Percentiles rank a stretch among this genome's conserved stretches.
These are phyloP conservation scores for Candida rishiriensis DNA, from an alignment of 805 yeast species.

Conservation along the genomic window DNA sequence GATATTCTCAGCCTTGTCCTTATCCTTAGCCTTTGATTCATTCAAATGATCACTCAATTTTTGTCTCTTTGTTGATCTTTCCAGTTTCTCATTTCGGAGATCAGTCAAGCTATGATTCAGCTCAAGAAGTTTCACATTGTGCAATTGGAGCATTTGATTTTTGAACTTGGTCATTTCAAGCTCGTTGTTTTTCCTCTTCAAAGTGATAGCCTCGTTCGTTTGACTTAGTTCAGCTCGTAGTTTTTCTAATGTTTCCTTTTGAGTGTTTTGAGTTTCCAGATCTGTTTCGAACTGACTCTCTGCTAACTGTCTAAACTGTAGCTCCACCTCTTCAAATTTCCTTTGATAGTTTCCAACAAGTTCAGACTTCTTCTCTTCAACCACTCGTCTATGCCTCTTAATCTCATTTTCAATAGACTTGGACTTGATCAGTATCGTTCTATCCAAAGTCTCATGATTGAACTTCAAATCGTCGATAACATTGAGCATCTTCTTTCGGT, in stretches of 20 bases:
- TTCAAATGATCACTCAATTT: background rate
- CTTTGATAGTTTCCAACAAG: slow-evolving; percentile 11
- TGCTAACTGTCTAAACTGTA: slow-evolving; percentile 17
- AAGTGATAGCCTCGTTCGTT: slow-evolving; percentile 21
- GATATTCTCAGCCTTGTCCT: background rate
- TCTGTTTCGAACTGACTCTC: slow-evolving; percentile 23
- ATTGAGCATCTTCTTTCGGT: slow-evolving; percentile 13
- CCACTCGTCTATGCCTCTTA: slow-evolving; percentile 20
- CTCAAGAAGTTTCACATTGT: background rate
- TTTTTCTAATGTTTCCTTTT: slow-evolving; percentile 21
- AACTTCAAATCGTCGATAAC: slow-evolving; percentile 12
- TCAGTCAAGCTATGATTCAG: slow-evolving; percentile 7
- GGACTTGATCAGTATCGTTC: slow-evolving; percentile 15
- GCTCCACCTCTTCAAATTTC: slow-evolving; percentile 17
- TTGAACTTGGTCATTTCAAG: slow-evolving; percentile 5
- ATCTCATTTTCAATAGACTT: slow-evolving; percentile 21
- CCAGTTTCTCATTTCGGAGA: slow-evolving; percentile 4
- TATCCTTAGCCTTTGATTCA: slow-evolving; percentile 1
- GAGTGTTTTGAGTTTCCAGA: slow-evolving; percentile 27
- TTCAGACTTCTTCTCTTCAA: slow-evolving; percentile 32
- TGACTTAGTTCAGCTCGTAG: slow-evolving; percentile 26
- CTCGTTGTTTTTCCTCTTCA: slow-evolving; percentile 4
- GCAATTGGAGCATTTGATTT: slow-evolving; percentile 1
- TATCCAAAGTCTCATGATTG: slow-evolving; percentile 17
- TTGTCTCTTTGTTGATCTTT: slow-evolving; percentile 1